These are phyloP conservation scores for Alectoria sarmentosa DNA, from an alignment of 495 filamentous ascomycete species.

Conservation along the genomic window DNA sequence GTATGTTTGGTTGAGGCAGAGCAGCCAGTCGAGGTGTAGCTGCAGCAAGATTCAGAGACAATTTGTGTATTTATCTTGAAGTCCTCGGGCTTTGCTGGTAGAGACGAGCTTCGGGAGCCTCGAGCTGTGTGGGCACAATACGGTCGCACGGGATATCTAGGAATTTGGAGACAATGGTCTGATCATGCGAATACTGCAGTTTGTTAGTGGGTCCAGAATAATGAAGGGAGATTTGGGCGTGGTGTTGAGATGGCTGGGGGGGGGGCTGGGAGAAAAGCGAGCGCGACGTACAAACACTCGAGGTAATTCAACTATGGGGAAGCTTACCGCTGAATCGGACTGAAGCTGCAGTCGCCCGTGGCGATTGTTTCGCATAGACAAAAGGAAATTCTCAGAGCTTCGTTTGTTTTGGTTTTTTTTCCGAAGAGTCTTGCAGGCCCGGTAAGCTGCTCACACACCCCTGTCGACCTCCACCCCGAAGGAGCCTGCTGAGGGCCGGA, in stretches of 20 bases:
- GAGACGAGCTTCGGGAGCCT: background rate
- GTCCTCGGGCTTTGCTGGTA: background rate
- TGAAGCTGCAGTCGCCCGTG: conserved; percentile 18
- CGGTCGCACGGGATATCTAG: conserved; percentile 4
- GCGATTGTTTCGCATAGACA: conserved; percentile 11
- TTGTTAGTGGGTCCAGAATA: conserved; percentile 9
- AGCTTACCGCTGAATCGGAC: conserved; percentile 3
- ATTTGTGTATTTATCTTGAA: background rate
- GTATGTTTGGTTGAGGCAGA: conserved; percentile 20
- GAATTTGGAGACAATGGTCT: conserved; percentile 1
- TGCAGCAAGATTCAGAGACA: background rate
- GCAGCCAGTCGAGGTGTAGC: conserved; percentile 11
- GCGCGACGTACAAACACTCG: conserved; percentile 9
- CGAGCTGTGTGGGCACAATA: background rate
- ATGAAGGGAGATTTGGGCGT: conserved; percentile 8
- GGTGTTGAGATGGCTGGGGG: conserved; percentile 20
- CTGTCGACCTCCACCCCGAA: background rate
- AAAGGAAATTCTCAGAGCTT: conserved; percentile 2
- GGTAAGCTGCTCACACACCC: conserved; percentile 3
- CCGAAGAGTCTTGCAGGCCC: background rate
- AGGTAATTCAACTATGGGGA: background rate
- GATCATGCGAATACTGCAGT: conserved; percentile 18
- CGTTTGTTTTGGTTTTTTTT: conserved; percentile 7
- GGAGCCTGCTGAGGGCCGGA: background rate
- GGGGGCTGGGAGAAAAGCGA: conserved; percentile 15